A percentile compares a stretch with the other conserved stretches of the same genome.
These are phyloP conservation scores for Ceriops zippeliana DNA, from an alignment of 345 rosid species.

Conservation along the genomic window DNA sequence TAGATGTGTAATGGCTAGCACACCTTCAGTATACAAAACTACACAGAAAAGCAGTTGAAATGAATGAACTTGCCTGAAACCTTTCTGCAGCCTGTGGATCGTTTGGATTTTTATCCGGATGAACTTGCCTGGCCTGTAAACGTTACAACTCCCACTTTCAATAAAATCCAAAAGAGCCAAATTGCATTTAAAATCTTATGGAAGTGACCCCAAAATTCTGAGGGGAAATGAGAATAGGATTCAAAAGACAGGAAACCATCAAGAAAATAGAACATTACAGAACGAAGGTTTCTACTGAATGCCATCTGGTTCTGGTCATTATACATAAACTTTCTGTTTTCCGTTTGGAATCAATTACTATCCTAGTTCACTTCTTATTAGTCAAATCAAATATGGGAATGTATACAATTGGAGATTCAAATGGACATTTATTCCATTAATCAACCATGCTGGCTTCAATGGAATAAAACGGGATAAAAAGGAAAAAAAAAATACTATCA, in stretches of 20 bases:
- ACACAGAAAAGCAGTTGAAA: neutral
- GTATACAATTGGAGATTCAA: too few species aligned
- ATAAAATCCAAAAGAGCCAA: neutral
- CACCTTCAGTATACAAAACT: neutral
- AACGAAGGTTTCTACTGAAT: neutral
- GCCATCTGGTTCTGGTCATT: neutral
- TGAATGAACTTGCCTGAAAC: constrained; percentile 46
- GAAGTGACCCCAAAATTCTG: neutral
- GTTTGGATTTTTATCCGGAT: constrained; percentile 72
- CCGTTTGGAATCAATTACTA: neutral
- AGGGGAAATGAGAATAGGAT: neutral
- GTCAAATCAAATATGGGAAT: too few species aligned
- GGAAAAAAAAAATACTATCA: neutral
- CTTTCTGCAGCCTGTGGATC: constrained; percentile 71
- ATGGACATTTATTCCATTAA: too few species aligned
- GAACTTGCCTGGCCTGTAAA: constrained; percentile 72
- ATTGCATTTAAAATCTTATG: neutral
- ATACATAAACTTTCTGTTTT: neutral
- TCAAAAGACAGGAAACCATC: too few species aligned
- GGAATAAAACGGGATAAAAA: neutral
- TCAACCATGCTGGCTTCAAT: too few species aligned
- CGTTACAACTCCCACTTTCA: neutral
- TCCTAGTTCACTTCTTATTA: too few species aligned
- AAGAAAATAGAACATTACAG: too few species aligned
- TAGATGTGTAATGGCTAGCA: too few species aligned